A percentile compares a stretch with the other conserved stretches of the same genome.
Evolutionary conservation across 495 filamentous ascomycete genomes (phyloP).

Genomic region (Aspergillus funiculosus): DNA sequence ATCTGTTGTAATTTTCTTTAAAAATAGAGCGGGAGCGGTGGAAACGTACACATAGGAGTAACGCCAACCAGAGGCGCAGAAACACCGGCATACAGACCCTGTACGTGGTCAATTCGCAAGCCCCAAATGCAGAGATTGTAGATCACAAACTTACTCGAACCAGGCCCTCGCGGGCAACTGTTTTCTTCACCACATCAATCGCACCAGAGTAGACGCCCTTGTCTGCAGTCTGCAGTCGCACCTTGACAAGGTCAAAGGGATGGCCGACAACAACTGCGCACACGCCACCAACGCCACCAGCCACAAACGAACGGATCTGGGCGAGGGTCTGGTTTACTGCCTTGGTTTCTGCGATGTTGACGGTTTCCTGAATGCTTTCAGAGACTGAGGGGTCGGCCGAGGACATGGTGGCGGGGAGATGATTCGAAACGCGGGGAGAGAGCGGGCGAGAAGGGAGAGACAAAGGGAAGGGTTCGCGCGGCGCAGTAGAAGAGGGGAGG

Average conservation of each 20-base stretch:
- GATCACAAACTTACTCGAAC: slow-evolving; percentile 43
- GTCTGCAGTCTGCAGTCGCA: slow-evolving; percentile 92
- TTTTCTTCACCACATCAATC: slow-evolving; percentile 85
- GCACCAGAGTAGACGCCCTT: slow-evolving; percentile 86
- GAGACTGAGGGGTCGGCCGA: slow-evolving; percentile 27
- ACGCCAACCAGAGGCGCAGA: slow-evolving; percentile 91
- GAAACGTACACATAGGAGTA: slow-evolving; percentile 91
- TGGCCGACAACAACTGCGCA: slow-evolving; percentile 92
- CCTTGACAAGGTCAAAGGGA: slow-evolving; percentile 96
- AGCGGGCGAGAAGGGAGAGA: neutral
- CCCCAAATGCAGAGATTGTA: neutral
- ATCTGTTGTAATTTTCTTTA: too few species aligned
- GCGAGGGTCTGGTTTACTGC: slow-evolving; percentile 41
- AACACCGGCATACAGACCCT: slow-evolving; percentile 95
- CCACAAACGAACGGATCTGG: slow-evolving; percentile 70
- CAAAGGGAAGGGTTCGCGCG: slow-evolving; percentile 2
- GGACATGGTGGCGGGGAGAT: slow-evolving; percentile 26
- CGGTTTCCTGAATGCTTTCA: slow-evolving; percentile 31
- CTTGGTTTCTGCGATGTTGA: slow-evolving; percentile 32
- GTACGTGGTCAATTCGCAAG: slow-evolving; percentile 8
- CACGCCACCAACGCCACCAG: slow-evolving; percentile 88
- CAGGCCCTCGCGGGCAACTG: slow-evolving; percentile 79
- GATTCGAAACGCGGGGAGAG: slow-evolving; percentile 9
- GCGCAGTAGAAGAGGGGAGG: slow-evolving; percentile 3
- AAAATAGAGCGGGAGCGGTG: neutral